Conservation (phyloP, 1,139 yeast species). For the Taphrina sp. region DNA sequence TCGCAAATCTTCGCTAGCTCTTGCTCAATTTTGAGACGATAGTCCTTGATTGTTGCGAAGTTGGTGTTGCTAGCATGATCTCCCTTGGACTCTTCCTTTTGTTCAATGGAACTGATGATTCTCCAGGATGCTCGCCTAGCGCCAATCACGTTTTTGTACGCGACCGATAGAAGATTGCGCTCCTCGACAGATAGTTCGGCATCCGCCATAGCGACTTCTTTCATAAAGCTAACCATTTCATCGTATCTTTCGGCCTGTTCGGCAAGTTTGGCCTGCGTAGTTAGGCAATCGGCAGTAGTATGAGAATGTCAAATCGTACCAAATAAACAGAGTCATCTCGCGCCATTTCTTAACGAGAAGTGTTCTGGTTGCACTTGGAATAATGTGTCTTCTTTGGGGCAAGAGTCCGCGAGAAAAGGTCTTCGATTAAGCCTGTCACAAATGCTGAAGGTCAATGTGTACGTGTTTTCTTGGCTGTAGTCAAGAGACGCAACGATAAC, state of each 20-base stretch:
- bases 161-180: conserved; percentile 94
- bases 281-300: too few species aligned
- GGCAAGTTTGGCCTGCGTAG: conserved; percentile 73
- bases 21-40: conserved; percentile 91
- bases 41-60: conserved; percentile 83
- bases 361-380: too few species aligned
- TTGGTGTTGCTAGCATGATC: conserved; percentile 48
- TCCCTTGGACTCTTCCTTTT: conserved; percentile 90
- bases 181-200: conserved; percentile 96
- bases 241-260: conserved; percentile 99
- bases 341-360: conserved; percentile 4
- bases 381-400: too few species aligned
- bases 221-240: conserved; percentile 82
- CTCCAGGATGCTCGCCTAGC: conserved; percentile 99
- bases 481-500: too few species aligned
- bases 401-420: too few species aligned
- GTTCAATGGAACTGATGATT: conserved; percentile 96
- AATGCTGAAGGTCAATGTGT: too few species aligned
- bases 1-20: conserved; percentile 94
- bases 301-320: too few species aligned
- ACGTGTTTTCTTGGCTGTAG: too few species aligned
- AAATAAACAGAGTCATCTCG: conserved; percentile 19
- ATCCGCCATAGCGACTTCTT: conserved; percentile 92
- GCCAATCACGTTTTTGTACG: conserved; percentile 97
- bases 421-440: too few species aligned